phyloP scores from a whole-genome alignment of 2,329 filamentous ascomycete species.

The Xylaria sp. region DNA sequence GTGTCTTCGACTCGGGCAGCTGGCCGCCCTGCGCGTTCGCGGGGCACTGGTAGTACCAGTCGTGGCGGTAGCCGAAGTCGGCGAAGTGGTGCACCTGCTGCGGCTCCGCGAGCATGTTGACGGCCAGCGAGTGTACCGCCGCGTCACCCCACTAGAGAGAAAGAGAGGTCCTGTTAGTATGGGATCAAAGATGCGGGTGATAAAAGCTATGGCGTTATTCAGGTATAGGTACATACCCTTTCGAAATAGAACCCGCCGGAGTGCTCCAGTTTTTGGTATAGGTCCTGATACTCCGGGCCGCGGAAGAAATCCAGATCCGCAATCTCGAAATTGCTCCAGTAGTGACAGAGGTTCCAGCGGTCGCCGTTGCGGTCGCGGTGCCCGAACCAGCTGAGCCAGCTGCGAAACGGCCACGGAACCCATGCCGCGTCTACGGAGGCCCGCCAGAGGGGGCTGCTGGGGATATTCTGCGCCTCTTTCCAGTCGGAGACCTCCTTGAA shows the following conservation, averaged over 20 bases:
- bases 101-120: constrained; percentile 46
- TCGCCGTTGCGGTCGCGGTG: constrained; percentile 45
- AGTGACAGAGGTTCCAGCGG: constrained; percentile 48
- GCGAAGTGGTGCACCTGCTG: constrained; percentile 48
- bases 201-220: neutral
- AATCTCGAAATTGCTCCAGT: constrained; percentile 53
- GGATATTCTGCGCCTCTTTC: constrained; percentile 43
- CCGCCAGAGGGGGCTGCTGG: constrained; percentile 44
- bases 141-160: constrained; percentile 48
- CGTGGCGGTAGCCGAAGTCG: constrained; percentile 48
- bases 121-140: constrained; percentile 47
- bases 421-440: constrained; percentile 44
- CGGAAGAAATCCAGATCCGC: constrained; percentile 50
- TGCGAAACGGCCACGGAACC: constrained; percentile 46
- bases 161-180: constrained; percentile 7
- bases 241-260: constrained; percentile 49
- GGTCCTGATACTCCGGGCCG: constrained; percentile 42
- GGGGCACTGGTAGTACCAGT: constrained; percentile 39
- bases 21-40: constrained; percentile 44
- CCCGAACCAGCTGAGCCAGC: constrained; percentile 39
- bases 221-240: constrained; percentile 36
- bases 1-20: constrained; percentile 36
- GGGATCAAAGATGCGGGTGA: neutral
- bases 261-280: constrained; percentile 44
- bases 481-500: constrained; percentile 47